A percentile compares a stretch with the other conserved stretches of the same genome.
phyloP scores from a whole-genome alignment of 805 yeast species.

The Myxozyma melibiosi region DNA sequence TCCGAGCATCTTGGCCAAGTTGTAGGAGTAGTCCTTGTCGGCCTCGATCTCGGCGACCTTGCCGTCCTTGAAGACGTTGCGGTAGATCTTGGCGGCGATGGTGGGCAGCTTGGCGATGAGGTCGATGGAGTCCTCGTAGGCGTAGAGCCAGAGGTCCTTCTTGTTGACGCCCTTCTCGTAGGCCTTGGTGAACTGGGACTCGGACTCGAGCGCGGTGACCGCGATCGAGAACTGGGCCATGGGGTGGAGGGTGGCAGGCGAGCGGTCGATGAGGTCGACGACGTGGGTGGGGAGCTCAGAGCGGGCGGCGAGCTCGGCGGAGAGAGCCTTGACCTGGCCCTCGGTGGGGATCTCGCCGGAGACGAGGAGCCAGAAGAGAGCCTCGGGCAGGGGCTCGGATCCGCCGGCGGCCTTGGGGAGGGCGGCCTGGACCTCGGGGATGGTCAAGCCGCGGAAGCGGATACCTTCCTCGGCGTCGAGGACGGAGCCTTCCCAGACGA shows the following conservation, averaged over 20 bases:
- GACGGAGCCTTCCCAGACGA: slow-evolving; percentile 89
- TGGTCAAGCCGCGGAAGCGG: slow-evolving; percentile 81
- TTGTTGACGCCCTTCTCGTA: slow-evolving; percentile 81
- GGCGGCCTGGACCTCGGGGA: slow-evolving; percentile 73
- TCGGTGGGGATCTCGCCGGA: slow-evolving; percentile 83
- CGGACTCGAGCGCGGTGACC: slow-evolving; percentile 76
- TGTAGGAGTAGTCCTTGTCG: slow-evolving; percentile 62
- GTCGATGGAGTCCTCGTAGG: slow-evolving; percentile 79
- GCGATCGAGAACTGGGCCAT: slow-evolving; percentile 90
- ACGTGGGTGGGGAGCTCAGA: slow-evolving; percentile 78
- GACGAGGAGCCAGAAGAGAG: slow-evolving; percentile 72
- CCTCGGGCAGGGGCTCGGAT: slow-evolving; percentile 67
- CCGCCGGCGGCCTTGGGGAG: slow-evolving; percentile 73
- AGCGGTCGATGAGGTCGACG: slow-evolving; percentile 66
- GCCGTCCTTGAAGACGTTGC: slow-evolving; percentile 83
- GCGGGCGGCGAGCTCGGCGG: slow-evolving; percentile 78
- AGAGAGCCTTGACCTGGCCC: slow-evolving; percentile 67
- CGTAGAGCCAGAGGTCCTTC: slow-evolving; percentile 79
- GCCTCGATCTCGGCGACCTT: slow-evolving; percentile 51
- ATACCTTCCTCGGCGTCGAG: slow-evolving; percentile 84
- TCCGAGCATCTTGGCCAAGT: slow-evolving; percentile 65
- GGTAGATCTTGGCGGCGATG: slow-evolving; percentile 81
- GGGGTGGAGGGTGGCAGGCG: slow-evolving; percentile 79
- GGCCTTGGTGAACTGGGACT: slow-evolving; percentile 82
- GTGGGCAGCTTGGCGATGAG: slow-evolving; percentile 79